Percentiles rank a stretch among this genome's conserved stretches.
Evolutionary conservation across 257 asterid species (phyloP).

Genomic region (Nicotiana knightiana): DNA sequence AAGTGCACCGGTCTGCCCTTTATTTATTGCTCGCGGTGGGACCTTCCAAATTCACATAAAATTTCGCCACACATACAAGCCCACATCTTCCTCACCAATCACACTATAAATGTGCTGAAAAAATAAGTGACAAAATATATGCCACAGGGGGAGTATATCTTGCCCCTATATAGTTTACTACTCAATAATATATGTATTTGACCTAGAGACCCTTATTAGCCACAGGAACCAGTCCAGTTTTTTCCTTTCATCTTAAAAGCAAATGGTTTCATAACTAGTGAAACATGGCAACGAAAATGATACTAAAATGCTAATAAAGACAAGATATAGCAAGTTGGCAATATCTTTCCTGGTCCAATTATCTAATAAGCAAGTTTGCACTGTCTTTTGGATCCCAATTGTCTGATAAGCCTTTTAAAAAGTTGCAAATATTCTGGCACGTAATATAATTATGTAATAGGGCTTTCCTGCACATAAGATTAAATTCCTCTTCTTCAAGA

Average conservation of each 20-base stretch:
- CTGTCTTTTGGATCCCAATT: background rate
- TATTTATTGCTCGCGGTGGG: background rate
- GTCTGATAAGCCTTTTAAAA: background rate
- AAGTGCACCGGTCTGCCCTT: too few relatives aligned
- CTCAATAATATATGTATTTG: background rate
- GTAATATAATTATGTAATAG: background rate
- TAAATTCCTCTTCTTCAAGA: conserved; percentile 1
- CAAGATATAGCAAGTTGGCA: background rate
- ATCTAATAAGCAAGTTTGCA: background rate
- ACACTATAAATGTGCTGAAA: background rate
- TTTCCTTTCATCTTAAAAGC: background rate
- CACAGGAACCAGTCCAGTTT: background rate
- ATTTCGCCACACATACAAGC: background rate
- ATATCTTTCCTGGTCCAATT: background rate
- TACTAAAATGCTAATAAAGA: background rate
- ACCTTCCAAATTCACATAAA: background rate
- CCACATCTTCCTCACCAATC: background rate
- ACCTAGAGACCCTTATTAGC: background rate
- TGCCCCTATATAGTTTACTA: background rate
- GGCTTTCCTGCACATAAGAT: background rate
- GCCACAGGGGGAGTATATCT: too few relatives aligned
- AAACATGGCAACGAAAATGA: background rate
- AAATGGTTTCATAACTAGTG: background rate
- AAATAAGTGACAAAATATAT: too few relatives aligned
- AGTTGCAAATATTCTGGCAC: background rate